Base-by-base conservation (phyloP, 202 grass and related monocot genomes). In the Carex sylvatica region DNA sequence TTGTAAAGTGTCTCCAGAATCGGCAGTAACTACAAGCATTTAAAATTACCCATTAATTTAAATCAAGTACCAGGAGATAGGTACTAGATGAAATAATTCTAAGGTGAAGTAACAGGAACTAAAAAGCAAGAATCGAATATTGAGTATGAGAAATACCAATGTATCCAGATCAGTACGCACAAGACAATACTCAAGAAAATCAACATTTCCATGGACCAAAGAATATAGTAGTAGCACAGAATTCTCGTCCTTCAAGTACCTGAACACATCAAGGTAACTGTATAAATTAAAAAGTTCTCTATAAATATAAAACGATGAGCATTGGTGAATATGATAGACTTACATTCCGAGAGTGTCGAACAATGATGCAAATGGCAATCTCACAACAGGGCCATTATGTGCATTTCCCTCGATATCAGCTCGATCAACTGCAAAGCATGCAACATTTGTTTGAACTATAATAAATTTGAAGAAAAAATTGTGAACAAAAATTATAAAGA, bases 111-210 rank as follows among this genome's bases (percentile, higher is more conserved):
- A 38, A 36, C 71, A 75, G 15, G 22, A 4, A 8, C 6, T 16
- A 74, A 74, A 53, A 46, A 22, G 36, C 38, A 74, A 74, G 70
- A 54, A 53, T 24, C 6, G 15, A 51, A 85, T 38, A 20, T 77
- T 74, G 12, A 68, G 61, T 86, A 38, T 89, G 56, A 77, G 52
- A 77, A 35, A 77, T 99, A 99, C 96, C 92, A 99, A 86, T 42
- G 91, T 99, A 90, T 99, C 96, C 84, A 99, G 86, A 87, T 99
- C 96, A 81, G 96, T 99, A 82, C 96, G 96, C 83, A 99, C 96
- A 79, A 99, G 84, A 86, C 92, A 91, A 67, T 99, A 99, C 78
- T 99, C 96, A 44, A 95, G 87, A 89, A 99, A 99, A 82, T 99
- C 89, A 65, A 86, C 91, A 73, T 99, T 99, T 82, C 93, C 96